These are phyloP conservation scores for Gremmenia infestans DNA, from an alignment of 2,329 filamentous ascomycete genomes.

Conservation along the genomic window DNA sequence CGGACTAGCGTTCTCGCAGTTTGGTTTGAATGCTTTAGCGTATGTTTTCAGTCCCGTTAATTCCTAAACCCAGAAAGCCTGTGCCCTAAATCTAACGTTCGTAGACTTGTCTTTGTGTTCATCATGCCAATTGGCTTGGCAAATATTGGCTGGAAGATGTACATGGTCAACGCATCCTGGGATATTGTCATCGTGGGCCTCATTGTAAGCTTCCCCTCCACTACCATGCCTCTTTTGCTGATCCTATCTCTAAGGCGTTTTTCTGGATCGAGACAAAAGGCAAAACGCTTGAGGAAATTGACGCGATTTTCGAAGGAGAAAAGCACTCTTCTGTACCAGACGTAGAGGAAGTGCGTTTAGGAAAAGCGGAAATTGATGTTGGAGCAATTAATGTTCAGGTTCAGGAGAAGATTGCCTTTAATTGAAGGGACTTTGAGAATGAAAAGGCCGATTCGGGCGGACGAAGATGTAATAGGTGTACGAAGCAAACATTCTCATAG, in stretches of 20 bases:
- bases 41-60: slow-evolving; percentile 2
- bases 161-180: slow-evolving; percentile 38
- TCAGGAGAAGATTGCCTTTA: background rate
- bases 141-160: slow-evolving; percentile 43
- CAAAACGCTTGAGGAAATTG: slow-evolving; percentile 36
- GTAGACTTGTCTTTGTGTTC: slow-evolving; percentile 35
- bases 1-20: slow-evolving; percentile 37
- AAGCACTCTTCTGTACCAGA: slow-evolving; percentile 27
- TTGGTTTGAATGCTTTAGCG: slow-evolving; percentile 30
- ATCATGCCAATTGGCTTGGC: slow-evolving; percentile 39
- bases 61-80: background rate
- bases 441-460: background rate
- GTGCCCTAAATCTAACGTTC: slow-evolving; percentile 10
- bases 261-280: slow-evolving; percentile 37
- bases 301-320: slow-evolving; percentile 33
- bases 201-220: slow-evolving; percentile 19
- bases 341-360: slow-evolving; percentile 12
- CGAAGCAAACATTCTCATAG: too few species aligned
- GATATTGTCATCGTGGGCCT: slow-evolving; percentile 12
- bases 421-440: background rate
- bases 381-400: background rate
- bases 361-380: slow-evolving; percentile 8
- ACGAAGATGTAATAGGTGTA: too few species aligned
- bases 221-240: background rate
- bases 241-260: slow-evolving; percentile 3